A percentile compares a stretch with the other conserved stretches of the same genome.
Evolutionary conservation across 768 basidiomycete species (phyloP).

Genomic region (Auricularia sp.): DNA sequence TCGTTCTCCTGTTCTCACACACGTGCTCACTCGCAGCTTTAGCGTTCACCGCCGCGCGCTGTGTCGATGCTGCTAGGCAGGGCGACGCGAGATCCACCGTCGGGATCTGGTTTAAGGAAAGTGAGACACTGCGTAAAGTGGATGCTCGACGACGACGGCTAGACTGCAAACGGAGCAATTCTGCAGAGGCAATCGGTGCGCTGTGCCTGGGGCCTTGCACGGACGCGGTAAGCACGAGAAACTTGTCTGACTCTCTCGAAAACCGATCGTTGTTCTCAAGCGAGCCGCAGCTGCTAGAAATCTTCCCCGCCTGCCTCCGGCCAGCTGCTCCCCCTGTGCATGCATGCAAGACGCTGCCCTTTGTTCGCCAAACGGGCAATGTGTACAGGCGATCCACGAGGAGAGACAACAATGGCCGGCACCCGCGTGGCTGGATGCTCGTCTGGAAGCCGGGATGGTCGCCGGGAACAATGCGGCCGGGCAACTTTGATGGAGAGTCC

Average conservation of each 20-base stretch:
- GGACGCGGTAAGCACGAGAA: not conserved
- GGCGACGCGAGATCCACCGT: no score
- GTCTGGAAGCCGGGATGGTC: not conserved
- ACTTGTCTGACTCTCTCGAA: not conserved
- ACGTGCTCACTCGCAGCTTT: no score
- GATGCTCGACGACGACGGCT: no score
- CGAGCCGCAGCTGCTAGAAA: not conserved
- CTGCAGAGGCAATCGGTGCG: not conserved
- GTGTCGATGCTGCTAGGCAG: no score
- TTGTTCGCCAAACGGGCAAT: not conserved
- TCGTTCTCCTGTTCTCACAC: no score
- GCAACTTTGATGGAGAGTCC: not conserved
- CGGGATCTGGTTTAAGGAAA: no score
- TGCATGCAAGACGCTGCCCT: not conserved
- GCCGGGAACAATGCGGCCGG: not conserved
- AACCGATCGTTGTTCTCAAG: not conserved
- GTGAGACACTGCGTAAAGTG: no score
- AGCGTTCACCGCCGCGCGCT: no score
- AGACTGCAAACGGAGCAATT: no score
- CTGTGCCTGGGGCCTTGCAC: not conserved
- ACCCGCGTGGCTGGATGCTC: not conserved
- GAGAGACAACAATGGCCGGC: not conserved
- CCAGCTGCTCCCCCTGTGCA: no score
- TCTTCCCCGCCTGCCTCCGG: no score
- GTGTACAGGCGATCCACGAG: not conserved